Evolutionary conservation across 768 basidiomycete species (phyloP).

Genomic region (Leccinum boreale): DNA sequence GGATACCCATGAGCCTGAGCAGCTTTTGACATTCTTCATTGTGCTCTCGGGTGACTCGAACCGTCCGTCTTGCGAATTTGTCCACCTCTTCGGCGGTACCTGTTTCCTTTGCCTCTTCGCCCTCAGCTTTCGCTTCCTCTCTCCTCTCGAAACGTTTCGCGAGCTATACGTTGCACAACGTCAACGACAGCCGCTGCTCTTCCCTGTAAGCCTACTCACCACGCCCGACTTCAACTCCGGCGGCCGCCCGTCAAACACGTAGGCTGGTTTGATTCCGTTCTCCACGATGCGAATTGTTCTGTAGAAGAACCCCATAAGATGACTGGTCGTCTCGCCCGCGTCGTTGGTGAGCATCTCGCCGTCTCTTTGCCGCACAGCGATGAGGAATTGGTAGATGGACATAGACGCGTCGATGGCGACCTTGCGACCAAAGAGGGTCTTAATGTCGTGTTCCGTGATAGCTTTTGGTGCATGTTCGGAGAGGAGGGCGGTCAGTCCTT

Average conservation of each 20-base stretch:
- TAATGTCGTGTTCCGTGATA: slow-evolving; percentile 90
- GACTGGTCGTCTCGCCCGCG: slow-evolving; percentile 96
- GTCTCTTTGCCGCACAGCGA: slow-evolving; percentile 94
- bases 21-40: slow-evolving; percentile 92
- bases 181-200: background rate
- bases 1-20: slow-evolving; percentile 94
- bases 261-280: slow-evolving; percentile 96
- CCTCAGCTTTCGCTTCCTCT: slow-evolving; percentile 91
- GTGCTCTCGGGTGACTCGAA: slow-evolving; percentile 93
- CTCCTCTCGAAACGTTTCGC: slow-evolving; percentile 91
- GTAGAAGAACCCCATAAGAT: slow-evolving; percentile 99
- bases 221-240: slow-evolving; percentile 97
- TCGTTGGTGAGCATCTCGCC: slow-evolving; percentile 97
- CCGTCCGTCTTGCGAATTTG: slow-evolving; percentile 82
- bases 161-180: slow-evolving; percentile 49
- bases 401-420: slow-evolving; percentile 98
- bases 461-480: slow-evolving; percentile 86
- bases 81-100: slow-evolving; percentile 94
- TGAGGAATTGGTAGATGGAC: slow-evolving; percentile 97
- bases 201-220: slow-evolving; percentile 48
- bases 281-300: slow-evolving; percentile 97
- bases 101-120: slow-evolving; percentile 94
- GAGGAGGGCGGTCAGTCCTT: slow-evolving; percentile 88
- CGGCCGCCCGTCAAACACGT: slow-evolving; percentile 98
- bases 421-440: slow-evolving; percentile 96